Base-by-base conservation (phyloP, 2,329 filamentous ascomycete genomes). In the Plenodomus biglobosus region DNA sequence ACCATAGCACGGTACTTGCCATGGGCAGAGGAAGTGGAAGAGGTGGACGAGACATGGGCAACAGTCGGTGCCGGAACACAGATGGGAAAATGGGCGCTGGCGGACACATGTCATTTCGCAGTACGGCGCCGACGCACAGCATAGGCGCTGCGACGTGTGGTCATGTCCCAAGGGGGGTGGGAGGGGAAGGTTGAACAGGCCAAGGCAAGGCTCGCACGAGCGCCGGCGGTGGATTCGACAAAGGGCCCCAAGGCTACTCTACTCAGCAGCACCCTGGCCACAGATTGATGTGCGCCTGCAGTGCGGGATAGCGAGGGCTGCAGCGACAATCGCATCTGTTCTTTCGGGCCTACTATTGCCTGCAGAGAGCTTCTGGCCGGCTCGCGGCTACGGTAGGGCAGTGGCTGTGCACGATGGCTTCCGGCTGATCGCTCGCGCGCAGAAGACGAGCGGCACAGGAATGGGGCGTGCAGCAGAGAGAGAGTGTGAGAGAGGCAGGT, bases 401-500 rank as follows among this genome's bases (percentile, higher is more conserved):
- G 67, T 70, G 67, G 67, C 67, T 69, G 67, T 70, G 67, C 67
- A 64, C 22, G 50, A 50, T 47, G 52, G 53, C 50, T 48, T 44
- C 46, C 46, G 49, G 42, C 40, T 47, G 53, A 49, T 47, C 49
- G n/a, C n/a, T n/a, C n/a, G n/a, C n/a, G n/a, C n/a, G n/a, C n/a
- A n/a, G n/a, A n/a, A n/a, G n/a, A n/a, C n/a, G n/a, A n/a, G n/a
- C n/a, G n/a, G n/a, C n/a, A n/a, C n/a, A n/a, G n/a, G n/a, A n/a
- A n/a, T n/a, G n/a, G n/a, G n/a, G n/a, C n/a, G n/a, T n/a, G n/a
- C n/a, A n/a, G 58, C 55, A 56, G 51, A 50, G 49, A 54, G 51
- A 51, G 54, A 59, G 58, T 47, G 53, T 52, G 55, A 53, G 55
- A 48, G 48, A 38, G 52, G 48, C 48, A 53, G 45, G 49, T n/a